phyloP scores from a whole-genome alignment of 192 early-diverging fungal species.

The Cetraspora pellucida region DNA sequence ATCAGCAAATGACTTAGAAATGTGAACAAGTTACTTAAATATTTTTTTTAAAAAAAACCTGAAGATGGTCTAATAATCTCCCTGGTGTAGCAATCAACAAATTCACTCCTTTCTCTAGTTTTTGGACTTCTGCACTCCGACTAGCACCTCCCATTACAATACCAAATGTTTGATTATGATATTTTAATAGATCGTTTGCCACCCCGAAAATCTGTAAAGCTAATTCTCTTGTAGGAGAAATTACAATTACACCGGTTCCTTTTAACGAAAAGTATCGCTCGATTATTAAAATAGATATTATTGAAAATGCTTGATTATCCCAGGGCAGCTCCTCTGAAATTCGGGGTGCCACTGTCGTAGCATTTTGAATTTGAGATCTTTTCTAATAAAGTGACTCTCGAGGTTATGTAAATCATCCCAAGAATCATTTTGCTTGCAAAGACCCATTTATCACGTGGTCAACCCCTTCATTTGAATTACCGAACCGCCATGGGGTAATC shows the following conservation, averaged over 20 bases:
- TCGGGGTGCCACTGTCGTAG: no score
- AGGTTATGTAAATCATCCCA: no score
- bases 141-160: slow-evolving; percentile 99
- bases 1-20: not conserved
- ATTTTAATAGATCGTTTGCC: slow-evolving; percentile 90
- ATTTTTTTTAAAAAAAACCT: slow-evolving; percentile 48
- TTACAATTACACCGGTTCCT: slow-evolving; percentile 91
- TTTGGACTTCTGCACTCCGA: slow-evolving; percentile 93
- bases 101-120: slow-evolving; percentile 95
- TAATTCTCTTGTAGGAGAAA: slow-evolving; percentile 97
- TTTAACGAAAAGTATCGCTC: not conserved
- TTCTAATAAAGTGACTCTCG: no score
- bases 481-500: no score
- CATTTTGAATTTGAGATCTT: no score
- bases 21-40: not conserved
- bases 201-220: slow-evolving; percentile 99
- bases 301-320: no score
- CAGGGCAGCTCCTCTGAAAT: no score
- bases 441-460: no score
- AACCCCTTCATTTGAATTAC: no score
- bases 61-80: slow-evolving; percentile 96
- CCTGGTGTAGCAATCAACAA: slow-evolving; percentile 95
- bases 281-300: no score
- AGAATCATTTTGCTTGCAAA: no score
- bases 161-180: slow-evolving; percentile 97